Evolutionary conservation across 2,329 filamentous ascomycete species (phyloP).

Genomic region (Hirsutella thompsonii): DNA sequence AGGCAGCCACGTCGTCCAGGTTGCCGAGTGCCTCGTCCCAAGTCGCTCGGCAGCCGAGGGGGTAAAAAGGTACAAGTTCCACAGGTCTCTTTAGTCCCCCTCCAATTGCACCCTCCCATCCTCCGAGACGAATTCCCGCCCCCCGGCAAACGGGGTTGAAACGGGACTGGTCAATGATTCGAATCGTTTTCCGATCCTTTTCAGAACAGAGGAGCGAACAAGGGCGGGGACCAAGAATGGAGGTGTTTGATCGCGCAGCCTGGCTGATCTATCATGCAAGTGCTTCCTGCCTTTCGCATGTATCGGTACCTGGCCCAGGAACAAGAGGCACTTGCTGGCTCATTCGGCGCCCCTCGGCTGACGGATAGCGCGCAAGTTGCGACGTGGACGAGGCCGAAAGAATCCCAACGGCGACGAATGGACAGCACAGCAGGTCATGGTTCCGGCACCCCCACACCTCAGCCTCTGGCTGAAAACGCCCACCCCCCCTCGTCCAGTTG

Average conservation of each 20-base stretch:
- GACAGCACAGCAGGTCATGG: not conserved
- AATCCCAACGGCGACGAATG: not conserved
- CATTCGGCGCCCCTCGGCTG: too few relatives aligned
- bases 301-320: too few relatives aligned
- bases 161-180: not conserved
- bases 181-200: not conserved
- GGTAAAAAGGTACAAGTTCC: too few relatives aligned
- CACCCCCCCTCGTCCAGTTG: too few relatives aligned
- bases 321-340: too few relatives aligned
- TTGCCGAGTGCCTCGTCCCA: too few relatives aligned
- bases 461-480: too few relatives aligned
- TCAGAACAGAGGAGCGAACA: not conserved
- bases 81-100: too few relatives aligned
- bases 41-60: too few relatives aligned
- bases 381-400: not conserved
- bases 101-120: too few relatives aligned
- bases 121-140: not conserved
- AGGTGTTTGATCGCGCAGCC: not conserved
- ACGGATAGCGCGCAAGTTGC: not conserved
- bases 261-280: not conserved
- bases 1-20: too few relatives aligned
- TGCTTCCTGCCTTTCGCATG: not conserved
- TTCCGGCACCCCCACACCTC: too few relatives aligned
- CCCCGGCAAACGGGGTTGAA: not conserved
- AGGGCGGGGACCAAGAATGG: not conserved